phyloP scores from a whole-genome alignment of 1,284 basidiomycete genomes.

The Ganoderma boninense region DNA sequence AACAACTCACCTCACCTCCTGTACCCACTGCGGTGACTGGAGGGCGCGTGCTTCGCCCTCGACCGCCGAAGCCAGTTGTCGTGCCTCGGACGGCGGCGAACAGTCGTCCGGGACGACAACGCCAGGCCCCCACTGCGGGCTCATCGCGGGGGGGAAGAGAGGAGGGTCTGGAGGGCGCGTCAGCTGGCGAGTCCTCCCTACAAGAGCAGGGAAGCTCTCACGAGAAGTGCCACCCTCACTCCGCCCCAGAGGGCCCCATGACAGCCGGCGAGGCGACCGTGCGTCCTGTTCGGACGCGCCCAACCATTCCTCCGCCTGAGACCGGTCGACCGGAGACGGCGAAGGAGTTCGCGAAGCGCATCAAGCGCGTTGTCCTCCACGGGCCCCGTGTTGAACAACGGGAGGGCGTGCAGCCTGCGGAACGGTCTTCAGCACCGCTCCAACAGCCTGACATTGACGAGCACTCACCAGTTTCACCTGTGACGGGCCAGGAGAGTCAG shows the following conservation, averaged over 20 bases:
- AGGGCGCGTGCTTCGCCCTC: background rate
- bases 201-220: background rate
- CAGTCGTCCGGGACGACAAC: fast-evolving
- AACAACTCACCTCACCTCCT: background rate
- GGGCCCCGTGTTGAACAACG: too few relatives aligned
- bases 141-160: background rate
- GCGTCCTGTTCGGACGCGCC: background rate
- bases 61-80: background rate
- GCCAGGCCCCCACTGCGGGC: background rate
- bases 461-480: background rate
- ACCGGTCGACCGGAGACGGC: slow-evolving; percentile 21
- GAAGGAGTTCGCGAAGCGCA: slow-evolving; percentile 20
- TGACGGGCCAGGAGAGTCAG: slow-evolving; percentile 6
- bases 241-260: background rate
- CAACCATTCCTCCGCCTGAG: slow-evolving; percentile 7
- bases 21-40: background rate
- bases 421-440: background rate
- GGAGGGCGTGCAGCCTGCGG: background rate
- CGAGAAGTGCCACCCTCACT: background rate
- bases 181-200: background rate
- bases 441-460: background rate
- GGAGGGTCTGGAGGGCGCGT: background rate
- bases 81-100: too few relatives aligned
- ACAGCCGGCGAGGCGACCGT: background rate
- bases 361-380: slow-evolving; percentile 21